These are phyloP conservation scores for Pezicula radicicola DNA, from an alignment of 2,329 filamentous ascomycete genomes.

Conservation along the genomic window DNA sequence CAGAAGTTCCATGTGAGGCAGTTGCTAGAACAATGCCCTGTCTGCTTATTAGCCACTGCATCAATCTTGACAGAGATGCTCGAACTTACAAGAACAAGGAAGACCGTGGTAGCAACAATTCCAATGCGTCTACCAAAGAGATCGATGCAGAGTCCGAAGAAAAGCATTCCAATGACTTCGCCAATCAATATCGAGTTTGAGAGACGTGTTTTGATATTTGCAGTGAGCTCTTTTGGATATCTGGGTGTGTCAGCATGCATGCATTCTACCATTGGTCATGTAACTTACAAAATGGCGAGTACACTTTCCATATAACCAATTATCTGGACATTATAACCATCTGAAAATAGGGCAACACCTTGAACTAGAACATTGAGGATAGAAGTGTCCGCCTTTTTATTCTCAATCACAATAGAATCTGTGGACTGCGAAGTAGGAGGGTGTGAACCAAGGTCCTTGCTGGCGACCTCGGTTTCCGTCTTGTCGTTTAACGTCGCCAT, in stretches of 20 bases:
- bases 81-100: slow-evolving; percentile 29
- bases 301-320: slow-evolving; percentile 33
- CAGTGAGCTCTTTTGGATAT: slow-evolving; percentile 37
- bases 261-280: not conserved
- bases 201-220: slow-evolving; percentile 43
- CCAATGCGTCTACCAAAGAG: slow-evolving; percentile 48
- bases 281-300: slow-evolving; percentile 28
- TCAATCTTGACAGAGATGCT: not conserved
- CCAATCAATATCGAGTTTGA: slow-evolving; percentile 52
- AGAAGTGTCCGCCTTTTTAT: slow-evolving; percentile 9
- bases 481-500: too few relatives aligned
- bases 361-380: slow-evolving; percentile 32
- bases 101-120: slow-evolving; percentile 41
- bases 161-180: slow-evolving; percentile 51
- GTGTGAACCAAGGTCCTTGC: too few relatives aligned
- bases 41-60: not conserved
- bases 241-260: not conserved
- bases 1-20: slow-evolving; percentile 36
- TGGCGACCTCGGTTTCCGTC: too few relatives aligned
- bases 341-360: slow-evolving; percentile 34
- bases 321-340: slow-evolving; percentile 36
- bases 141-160: slow-evolving; percentile 47
- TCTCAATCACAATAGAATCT: not conserved
- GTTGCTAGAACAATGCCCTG: slow-evolving; percentile 37
- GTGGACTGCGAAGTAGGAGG: too few relatives aligned